Evolutionary conservation across 2,329 filamentous ascomycete species (phyloP).

Genomic region (Cladophialophora yegresii): DNA sequence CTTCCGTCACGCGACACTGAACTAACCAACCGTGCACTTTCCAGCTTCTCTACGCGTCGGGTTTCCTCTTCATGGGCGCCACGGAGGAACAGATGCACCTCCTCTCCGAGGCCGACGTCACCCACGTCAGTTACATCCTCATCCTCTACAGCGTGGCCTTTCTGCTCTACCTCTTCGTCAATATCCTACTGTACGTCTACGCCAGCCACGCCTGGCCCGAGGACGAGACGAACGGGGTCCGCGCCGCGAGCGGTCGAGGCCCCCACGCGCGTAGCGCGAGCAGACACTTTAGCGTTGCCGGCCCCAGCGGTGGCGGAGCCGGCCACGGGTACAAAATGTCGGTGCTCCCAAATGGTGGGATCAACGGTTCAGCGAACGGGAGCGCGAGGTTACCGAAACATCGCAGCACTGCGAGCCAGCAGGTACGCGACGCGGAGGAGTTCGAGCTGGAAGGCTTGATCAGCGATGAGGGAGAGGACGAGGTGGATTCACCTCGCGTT

Average conservation of each 20-base stretch:
- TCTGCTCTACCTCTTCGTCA: slow-evolving; percentile 84
- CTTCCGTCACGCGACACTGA: slow-evolving; percentile 22
- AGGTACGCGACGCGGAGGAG: slow-evolving; percentile 78
- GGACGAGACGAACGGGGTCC: slow-evolving; percentile 35
- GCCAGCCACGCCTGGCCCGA: slow-evolving; percentile 61
- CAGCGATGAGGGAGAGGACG: slow-evolving; percentile 62
- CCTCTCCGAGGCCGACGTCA: slow-evolving; percentile 71
- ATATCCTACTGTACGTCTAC: slow-evolving; percentile 83
- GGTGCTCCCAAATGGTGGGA: slow-evolving; percentile 19
- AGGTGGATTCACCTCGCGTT: slow-evolving; percentile 19
- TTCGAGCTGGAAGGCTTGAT: slow-evolving; percentile 91
- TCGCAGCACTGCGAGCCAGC: slow-evolving; percentile 43
- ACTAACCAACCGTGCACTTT: slow-evolving; percentile 33
- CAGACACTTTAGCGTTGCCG: slow-evolving; percentile 23
- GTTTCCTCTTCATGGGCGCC: slow-evolving; percentile 96
- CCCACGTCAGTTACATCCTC: slow-evolving; percentile 87
- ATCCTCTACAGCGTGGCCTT: slow-evolving; percentile 90
- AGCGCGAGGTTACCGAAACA: slow-evolving; percentile 29
- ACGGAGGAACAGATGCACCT: slow-evolving; percentile 94
- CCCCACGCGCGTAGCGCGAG: slow-evolving; percentile 1
- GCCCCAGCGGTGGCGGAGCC: slow-evolving; percentile 13
- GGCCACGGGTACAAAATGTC: slow-evolving; percentile 21
- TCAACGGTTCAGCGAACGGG: slow-evolving; percentile 22
- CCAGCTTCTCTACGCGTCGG: slow-evolving; percentile 84
- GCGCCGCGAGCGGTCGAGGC: slow-evolving; percentile 2